Percentiles rank a stretch among this genome's conserved stretches.
These are phyloP conservation scores for Melampsora americana DNA, from an alignment of 1,284 basidiomycete species.

Conservation along the genomic window DNA sequence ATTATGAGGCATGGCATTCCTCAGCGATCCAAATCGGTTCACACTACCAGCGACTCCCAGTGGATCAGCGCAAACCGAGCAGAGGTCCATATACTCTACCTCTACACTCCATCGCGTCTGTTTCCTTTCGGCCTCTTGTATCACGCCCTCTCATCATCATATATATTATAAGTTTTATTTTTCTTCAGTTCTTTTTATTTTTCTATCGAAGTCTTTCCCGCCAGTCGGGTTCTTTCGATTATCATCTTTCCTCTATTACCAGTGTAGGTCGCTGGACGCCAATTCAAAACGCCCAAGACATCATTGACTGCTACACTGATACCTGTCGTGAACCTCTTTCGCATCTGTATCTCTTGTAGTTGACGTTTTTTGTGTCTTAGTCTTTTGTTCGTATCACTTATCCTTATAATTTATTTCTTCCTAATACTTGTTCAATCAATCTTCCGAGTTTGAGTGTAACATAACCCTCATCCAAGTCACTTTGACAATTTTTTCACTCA, in stretches of 20 bases:
- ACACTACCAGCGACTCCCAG: neutral
- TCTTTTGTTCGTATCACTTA: too few species aligned
- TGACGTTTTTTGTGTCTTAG: too few species aligned
- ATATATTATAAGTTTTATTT: neutral
- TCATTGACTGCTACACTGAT: too few species aligned
- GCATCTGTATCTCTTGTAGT: too few species aligned
- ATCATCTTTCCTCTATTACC: neutral
- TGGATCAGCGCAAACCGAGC: neutral
- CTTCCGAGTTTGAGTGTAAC: too few species aligned
- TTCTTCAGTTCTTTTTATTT: neutral
- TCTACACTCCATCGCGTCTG: neutral
- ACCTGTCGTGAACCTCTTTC: too few species aligned
- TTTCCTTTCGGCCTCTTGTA: neutral
- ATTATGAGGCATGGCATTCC: neutral
- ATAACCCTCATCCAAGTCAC: too few species aligned
- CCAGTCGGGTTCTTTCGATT: neutral
- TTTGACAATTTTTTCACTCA: too few species aligned
- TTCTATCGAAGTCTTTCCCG: neutral
- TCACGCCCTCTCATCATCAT: neutral
- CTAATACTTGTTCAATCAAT: too few species aligned
- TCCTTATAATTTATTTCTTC: too few species aligned
- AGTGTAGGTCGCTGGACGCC: conserved; percentile 5
- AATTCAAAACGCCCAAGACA: neutral
- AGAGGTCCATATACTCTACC: neutral
- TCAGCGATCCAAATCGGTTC: neutral